phyloP scores from a whole-genome alignment of 495 filamentous ascomycete species.

The Aspergillus indologenus region DNA sequence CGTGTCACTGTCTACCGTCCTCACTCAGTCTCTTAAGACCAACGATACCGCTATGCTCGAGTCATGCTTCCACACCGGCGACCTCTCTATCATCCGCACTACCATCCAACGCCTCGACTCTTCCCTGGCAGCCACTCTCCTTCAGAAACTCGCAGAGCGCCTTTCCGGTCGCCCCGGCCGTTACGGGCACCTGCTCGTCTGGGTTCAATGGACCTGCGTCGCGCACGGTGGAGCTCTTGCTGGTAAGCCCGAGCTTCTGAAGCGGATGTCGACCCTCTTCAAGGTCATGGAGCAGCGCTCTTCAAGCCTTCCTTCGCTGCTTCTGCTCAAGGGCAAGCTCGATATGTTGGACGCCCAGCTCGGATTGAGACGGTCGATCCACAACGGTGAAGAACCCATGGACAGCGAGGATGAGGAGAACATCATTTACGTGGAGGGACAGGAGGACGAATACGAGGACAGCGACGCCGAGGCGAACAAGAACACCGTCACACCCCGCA shows the following conservation, averaged over 20 bases:
- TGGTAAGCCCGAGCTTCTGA: conserved; percentile 72
- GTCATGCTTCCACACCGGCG: conserved; percentile 78
- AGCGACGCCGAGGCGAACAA: conserved; percentile 36
- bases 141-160: conserved; percentile 81
- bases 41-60: conserved; percentile 87
- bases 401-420: conserved; percentile 69
- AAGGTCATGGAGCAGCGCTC: conserved; percentile 83
- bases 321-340: conserved; percentile 88
- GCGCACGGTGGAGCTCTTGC: conserved; percentile 91
- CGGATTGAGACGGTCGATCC: conserved; percentile 65
- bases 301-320: conserved; percentile 71
- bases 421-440: conserved; percentile 85
- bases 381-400: conserved; percentile 43
- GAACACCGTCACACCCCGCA: conserved; percentile 31
- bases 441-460: conserved; percentile 52
- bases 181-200: conserved; percentile 86
- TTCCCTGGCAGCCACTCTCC: conserved; percentile 67
- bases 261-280: conserved; percentile 70
- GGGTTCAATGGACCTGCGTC: conserved; percentile 95
- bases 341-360: conserved; percentile 89
- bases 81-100: conserved; percentile 69
- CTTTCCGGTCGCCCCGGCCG: conserved; percentile 84
- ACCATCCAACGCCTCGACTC: conserved; percentile 91
- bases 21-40: conserved; percentile 88
- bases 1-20: conserved; percentile 80